Evolutionary conservation across 306 rosid species (phyloP).

Genomic region (Macrotyloma uniflorum): DNA sequence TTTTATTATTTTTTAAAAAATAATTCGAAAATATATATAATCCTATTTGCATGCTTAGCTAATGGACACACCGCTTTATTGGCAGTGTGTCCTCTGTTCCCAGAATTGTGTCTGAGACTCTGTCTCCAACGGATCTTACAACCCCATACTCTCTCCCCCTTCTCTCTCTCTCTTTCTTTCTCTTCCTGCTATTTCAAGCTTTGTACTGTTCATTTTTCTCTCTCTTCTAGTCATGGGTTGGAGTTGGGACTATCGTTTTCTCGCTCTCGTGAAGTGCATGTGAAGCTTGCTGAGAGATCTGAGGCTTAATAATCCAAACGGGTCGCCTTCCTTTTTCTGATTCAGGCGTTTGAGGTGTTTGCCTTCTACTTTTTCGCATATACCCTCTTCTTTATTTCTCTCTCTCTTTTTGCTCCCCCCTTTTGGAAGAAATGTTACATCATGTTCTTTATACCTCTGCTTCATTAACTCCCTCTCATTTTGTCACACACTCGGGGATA

Average conservation of each 20-base stretch:
- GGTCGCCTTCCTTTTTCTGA: constrained; percentile 53
- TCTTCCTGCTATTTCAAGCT: background rate
- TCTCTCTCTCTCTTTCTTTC: background rate
- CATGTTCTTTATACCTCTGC: constrained; percentile 39
- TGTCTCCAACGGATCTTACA: constrained; percentile 76
- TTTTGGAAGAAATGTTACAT: constrained; percentile 44
- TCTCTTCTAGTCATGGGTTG: constrained; percentile 21
- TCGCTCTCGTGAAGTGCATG: constrained; percentile 82
- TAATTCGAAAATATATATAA: background rate
- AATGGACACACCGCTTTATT: constrained; percentile 74
- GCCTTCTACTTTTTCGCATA: constrained; percentile 27
- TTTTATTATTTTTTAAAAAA: background rate
- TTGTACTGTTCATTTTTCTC: constrained; percentile 12
- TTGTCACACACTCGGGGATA: constrained; percentile 29
- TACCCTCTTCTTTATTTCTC: background rate
- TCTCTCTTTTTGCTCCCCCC: constrained; percentile 17
- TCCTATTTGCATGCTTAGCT: constrained; percentile 59
- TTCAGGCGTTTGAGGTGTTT: constrained; percentile 71
- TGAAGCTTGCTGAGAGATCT: constrained; percentile 80
- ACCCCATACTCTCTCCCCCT: constrained; percentile 10
- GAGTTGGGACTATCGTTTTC: constrained; percentile 52
- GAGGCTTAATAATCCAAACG: constrained; percentile 59
- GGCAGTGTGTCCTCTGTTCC: constrained; percentile 53
- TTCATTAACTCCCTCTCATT: constrained; percentile 40
- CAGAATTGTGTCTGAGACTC: constrained; percentile 48